phyloP scores from a whole-genome alignment of 2,329 filamentous ascomycete species.

The Paecilomyces formosus region DNA sequence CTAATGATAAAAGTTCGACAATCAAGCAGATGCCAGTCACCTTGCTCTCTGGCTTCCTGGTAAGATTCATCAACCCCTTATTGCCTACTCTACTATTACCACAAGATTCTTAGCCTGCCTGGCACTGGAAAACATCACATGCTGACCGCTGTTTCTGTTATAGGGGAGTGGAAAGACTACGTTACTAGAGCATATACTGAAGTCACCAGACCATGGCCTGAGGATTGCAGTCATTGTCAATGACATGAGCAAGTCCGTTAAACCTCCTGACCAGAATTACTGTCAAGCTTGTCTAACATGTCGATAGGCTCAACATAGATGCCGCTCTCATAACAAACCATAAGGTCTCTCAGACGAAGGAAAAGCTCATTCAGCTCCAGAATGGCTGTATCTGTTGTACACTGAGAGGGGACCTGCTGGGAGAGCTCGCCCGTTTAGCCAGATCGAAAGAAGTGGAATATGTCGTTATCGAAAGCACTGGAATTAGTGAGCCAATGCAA shows the following conservation, averaged over 20 bases:
- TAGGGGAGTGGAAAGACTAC: constrained; percentile 66
- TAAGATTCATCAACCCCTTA: constrained; percentile 14
- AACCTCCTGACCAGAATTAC: background rate
- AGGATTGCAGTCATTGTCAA: constrained; percentile 67
- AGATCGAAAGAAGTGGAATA: constrained; percentile 61
- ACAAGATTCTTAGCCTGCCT: background rate
- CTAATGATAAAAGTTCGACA: background rate
- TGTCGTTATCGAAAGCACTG: constrained; percentile 63
- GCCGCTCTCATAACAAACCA: constrained; percentile 54
- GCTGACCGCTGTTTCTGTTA: background rate
- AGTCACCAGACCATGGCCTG: constrained; percentile 56
- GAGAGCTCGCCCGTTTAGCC: constrained; percentile 59
- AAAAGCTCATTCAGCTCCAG: constrained; percentile 61
- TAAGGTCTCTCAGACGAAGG: constrained; percentile 51
- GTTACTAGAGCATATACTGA: constrained; percentile 60
- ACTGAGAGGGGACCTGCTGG: constrained; percentile 61
- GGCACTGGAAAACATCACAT: background rate
- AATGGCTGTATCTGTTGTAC: constrained; percentile 75
- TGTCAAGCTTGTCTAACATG: background rate
- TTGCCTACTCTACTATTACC: background rate
- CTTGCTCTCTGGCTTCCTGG: constrained; percentile 54
- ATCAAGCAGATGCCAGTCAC: constrained; percentile 46
- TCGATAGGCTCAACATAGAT: constrained; percentile 54
- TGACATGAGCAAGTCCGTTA: constrained; percentile 54
- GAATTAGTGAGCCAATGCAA: constrained; percentile 66